Evolutionary conservation across 495 filamentous ascomycete species (phyloP).

Genomic region (Clohesyomyces aquaticus): DNA sequence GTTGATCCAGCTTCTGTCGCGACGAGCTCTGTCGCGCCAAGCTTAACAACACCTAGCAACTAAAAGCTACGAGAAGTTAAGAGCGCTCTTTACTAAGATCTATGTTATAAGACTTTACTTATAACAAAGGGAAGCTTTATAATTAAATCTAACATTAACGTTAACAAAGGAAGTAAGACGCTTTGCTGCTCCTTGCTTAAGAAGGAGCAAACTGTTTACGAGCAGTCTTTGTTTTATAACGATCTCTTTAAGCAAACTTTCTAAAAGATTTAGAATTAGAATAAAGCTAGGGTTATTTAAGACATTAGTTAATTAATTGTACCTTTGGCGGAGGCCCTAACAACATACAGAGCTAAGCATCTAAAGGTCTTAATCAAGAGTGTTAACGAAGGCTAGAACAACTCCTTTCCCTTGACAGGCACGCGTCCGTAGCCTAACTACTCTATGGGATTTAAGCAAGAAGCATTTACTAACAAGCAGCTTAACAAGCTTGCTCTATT

Average conservation of each 20-base stretch:
- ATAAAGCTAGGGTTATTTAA: slow-evolving; percentile 35
- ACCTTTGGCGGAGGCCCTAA: slow-evolving; percentile 34
- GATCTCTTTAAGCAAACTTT: slow-evolving; percentile 30
- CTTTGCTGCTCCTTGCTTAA: slow-evolving; percentile 33
- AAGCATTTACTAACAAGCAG: slow-evolving; percentile 32
- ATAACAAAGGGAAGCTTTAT: slow-evolving; percentile 29
- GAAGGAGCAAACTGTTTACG: slow-evolving; percentile 19
- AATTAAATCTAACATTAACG: slow-evolving; percentile 18
- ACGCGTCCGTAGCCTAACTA: slow-evolving; percentile 41
- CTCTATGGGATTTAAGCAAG: slow-evolving; percentile 34
- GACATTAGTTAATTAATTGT: slow-evolving; percentile 37
- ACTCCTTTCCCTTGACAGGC: slow-evolving; percentile 29
- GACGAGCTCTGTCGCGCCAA: slow-evolving; percentile 40
- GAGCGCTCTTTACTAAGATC: slow-evolving; percentile 49
- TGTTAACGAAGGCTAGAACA: slow-evolving; percentile 39
- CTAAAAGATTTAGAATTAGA: slow-evolving; percentile 22
- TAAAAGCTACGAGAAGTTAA: slow-evolving; percentile 48
- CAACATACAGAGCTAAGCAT: slow-evolving; percentile 23
- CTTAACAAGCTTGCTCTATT: slow-evolving; percentile 16
- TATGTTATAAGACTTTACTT: slow-evolving; percentile 30
- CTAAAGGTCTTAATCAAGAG: slow-evolving; percentile 33
- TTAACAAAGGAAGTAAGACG: slow-evolving; percentile 25
- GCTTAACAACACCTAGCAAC: slow-evolving; percentile 49
- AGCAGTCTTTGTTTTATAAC: slow-evolving; percentile 33
- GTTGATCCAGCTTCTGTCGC: neutral